These are phyloP conservation scores for Cydonia oblonga DNA, from an alignment of 331 rosid species.

Conservation along the genomic window DNA sequence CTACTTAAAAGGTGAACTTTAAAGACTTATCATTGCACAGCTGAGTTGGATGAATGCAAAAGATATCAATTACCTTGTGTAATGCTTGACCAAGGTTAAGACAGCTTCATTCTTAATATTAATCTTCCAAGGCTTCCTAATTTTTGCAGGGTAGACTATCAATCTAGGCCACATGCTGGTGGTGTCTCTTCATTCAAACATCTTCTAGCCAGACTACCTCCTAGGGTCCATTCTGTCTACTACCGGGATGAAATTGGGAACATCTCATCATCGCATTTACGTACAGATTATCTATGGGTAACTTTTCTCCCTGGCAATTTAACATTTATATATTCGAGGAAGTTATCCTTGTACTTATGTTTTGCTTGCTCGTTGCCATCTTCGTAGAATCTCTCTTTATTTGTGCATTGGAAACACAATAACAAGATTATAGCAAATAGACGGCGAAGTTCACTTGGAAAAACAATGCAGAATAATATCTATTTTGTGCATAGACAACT, in stretches of 20 bases:
- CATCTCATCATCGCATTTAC: constrained; percentile 89
- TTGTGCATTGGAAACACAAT: not conserved
- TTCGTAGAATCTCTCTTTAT: not conserved
- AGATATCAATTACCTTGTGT: not conserved
- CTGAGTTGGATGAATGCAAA: not conserved
- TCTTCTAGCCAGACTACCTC: constrained; percentile 80
- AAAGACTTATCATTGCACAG: not conserved
- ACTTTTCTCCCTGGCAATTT: not conserved
- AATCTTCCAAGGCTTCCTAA: constrained; percentile 15
- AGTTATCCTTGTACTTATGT: not conserved
- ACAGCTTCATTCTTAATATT: not conserved
- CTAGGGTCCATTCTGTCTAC: constrained; percentile 88
- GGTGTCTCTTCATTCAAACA: constrained; percentile 71
- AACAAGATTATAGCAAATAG: not conserved
- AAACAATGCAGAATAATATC: not conserved
- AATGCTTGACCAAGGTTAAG: not conserved
- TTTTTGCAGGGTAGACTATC: constrained; percentile 85
- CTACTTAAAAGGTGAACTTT: not conserved
- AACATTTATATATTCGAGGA: not conserved
- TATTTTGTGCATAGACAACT: not conserved
- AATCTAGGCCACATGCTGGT: constrained; percentile 42
- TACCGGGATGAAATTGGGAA: constrained; percentile 90
- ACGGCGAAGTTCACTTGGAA: not conserved
- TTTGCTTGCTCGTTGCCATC: not conserved
- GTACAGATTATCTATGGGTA: constrained; percentile 58